Evolutionary conservation across 2,329 filamentous ascomycete species (phyloP), one percentile per base, ranked within the genome.

Genomic region (Epichloe aotearoae): DNA sequence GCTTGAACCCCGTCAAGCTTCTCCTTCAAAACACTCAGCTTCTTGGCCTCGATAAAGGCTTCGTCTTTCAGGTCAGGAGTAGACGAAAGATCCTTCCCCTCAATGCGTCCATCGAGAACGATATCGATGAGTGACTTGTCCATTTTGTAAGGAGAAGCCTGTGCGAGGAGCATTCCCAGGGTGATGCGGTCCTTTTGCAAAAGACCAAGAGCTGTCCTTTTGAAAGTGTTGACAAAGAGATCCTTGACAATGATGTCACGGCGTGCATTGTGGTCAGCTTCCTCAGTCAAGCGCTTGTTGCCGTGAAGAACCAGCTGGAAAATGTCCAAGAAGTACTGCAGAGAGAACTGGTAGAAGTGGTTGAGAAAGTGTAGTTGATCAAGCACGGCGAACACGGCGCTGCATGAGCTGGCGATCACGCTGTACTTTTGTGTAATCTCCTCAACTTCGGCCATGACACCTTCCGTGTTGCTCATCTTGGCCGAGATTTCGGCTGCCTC

Each of bases 301-400:
- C 81, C 78, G 58, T 85, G 85, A 39, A 98, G 76, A 7, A 98
- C 93, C 5, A 85, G 82, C 64, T 95, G 87, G 78, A 98, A 98
- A 59, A 98, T 98, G 65, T 96, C 87, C 50, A 95, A 79, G 71
- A 98, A 98, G 70, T 95, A 98, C 67, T 96, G 90, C 53, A 98
- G 77, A 38, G 93, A 98, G 75, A 98, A 98, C 66, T 97, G 94
- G 69, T 98, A 98, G 71, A 97, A 97, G 73, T 97, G 93, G 67
- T 98, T 96, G 66, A 98, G 83, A 64, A 96, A 94, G 68, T 97
- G 91, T 52, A 98, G 79, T 67, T 98, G 91, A 70, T 98, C 94
- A 54, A 98, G 75, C 14, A 98, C 87, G 34, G 94, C 89, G 66
- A 97, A 98, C 41, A 98, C 91, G 50, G 93, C 90, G 70, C 91